Evolutionary conservation across 106 monocot species (phyloP), one percentile per base, ranked within the genome.

Genomic region (Agapanthus africanus): DNA sequence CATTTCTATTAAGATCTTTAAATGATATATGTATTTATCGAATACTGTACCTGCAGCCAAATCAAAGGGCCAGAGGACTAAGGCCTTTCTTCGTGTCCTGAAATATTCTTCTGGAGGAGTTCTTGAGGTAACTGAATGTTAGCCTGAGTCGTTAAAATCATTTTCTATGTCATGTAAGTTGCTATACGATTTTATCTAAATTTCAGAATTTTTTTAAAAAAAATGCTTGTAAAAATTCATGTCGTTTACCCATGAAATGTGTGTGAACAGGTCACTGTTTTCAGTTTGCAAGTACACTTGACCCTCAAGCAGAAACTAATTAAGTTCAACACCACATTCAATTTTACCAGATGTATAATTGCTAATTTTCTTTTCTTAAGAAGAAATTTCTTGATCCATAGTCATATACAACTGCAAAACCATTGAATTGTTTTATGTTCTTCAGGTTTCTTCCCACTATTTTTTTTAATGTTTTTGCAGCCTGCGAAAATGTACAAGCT

Each of bases 401-500:
- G 13, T 11, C 39, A 11, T 39, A 14, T 38, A 13, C n/a, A 47
- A 36, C 22, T 51, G 36, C 54, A 70, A 37, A n/a, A 64, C 9
- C n/a, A 0, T 36, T 22, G 49, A 37, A 70, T 13, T 6, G 54
- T 1, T 67, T 44, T 7, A 18, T 52, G 14, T 19, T 52, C n/a
- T n/a, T 51, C 69, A 22, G 28, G 26, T 63, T 69, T 28, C 38
- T 34, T 11, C 34, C 34, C 18, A 70, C 15, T 36, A 36, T 28
- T 38, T 42, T 15, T 40, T 38, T 44, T 26, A 15, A 72, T 67
- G 26, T n/a, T 39, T 73, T 56, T 83, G 52, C 65, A 99, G 97
- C 87, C 87, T 34, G 89, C 90, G 47, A 99, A 99, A 70, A 73
- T 99, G 42, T 99, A 99, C 80, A 99, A 99, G 80, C 63, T 99